These are phyloP conservation scores for Penicillium olsonii DNA, from an alignment of 2,329 filamentous ascomycete genomes.

Conservation along the genomic window DNA sequence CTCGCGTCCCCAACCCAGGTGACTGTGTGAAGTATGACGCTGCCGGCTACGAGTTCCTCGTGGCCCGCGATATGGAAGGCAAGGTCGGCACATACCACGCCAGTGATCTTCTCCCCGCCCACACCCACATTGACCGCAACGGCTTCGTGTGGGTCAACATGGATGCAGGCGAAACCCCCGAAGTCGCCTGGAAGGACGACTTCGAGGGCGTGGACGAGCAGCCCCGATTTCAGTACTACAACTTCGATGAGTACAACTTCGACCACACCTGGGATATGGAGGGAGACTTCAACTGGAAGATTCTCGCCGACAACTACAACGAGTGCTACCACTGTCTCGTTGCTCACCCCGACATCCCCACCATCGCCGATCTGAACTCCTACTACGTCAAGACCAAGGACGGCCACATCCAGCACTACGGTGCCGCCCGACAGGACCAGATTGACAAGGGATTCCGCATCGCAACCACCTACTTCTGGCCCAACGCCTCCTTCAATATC, in stretches of 20 bases:
- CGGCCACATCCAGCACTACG: constrained; percentile 54
- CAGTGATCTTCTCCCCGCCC: constrained; percentile 57
- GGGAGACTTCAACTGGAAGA: constrained; percentile 63
- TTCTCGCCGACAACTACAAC: constrained; percentile 65
- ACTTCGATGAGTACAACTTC: constrained; percentile 58
- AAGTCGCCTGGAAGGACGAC: constrained; percentile 56
- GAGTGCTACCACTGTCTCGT: constrained; percentile 40
- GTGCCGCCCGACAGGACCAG: constrained; percentile 23
- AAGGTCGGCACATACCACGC: constrained; percentile 52
- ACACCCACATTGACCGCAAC: constrained; percentile 55
- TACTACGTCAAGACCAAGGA: constrained; percentile 55
- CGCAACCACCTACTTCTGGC: constrained; percentile 36
- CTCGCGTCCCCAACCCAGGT: constrained; percentile 52
- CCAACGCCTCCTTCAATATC: constrained; percentile 39
- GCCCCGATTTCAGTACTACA: constrained; percentile 50
- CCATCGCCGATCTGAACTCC: constrained; percentile 58
- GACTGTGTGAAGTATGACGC: constrained; percentile 58
- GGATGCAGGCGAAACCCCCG: constrained; percentile 48
- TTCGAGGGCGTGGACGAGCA: constrained; percentile 54
- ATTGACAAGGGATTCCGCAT: constrained; percentile 26
- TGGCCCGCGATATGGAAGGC: constrained; percentile 53
- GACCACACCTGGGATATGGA: constrained; percentile 62
- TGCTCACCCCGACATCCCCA: constrained; percentile 28
- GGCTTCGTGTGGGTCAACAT: constrained; percentile 64
- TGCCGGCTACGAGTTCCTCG: constrained; percentile 57